Evolutionary conservation across 768 basidiomycete species (phyloP), one percentile per base, ranked within the genome.

Genomic region (Boletellus ananas): DNA sequence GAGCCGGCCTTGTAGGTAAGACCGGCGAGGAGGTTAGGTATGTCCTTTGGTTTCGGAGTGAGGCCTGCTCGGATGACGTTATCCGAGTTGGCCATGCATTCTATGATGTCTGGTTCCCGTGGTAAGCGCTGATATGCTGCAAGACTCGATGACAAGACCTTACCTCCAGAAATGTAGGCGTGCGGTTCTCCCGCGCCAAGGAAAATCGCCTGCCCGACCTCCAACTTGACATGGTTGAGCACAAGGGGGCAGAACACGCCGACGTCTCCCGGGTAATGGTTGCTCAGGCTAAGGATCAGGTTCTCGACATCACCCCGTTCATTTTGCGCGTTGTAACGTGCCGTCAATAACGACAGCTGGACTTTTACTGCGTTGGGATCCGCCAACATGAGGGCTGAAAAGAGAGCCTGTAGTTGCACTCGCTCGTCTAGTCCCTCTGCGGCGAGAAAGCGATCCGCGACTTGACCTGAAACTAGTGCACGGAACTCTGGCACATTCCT

Each of bases 21-120:
- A 55, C 88, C 87, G 4, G 80, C 75, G 51, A 96, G 77, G 37
- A 99, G 83, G 56, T 95, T 97, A 10, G 85, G 83, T 33, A 99
- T 84, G 66, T 99, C 96, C 46, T 96, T 85, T 29, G 91, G 79
- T 70, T 99, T 99, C 2, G 96, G 95, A 0, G 96, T 99, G 35
- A 99, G 83, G 13, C 96, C 96, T 7, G 96, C 96, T 29, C 96
- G 90, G 56, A 99, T 94, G 68, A 99, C 96, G 67, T 98, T 98
- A 73, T 99, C 96, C 0, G 92, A 94, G 54, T 94, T 94, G 21
- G 95, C 95, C 94, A 98, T 98, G 73, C 93, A 95, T 65, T 98
- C 96, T 64, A 98, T 92, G 68, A 94, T 94, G 64, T 99, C 95
- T 95, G 60, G 47, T 43, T 14, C 33, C 21, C 27, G 16, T 35